These are phyloP conservation scores for Phytophthora idaei DNA, from an alignment of 352 stramenopile species.

Conservation along the genomic window DNA sequence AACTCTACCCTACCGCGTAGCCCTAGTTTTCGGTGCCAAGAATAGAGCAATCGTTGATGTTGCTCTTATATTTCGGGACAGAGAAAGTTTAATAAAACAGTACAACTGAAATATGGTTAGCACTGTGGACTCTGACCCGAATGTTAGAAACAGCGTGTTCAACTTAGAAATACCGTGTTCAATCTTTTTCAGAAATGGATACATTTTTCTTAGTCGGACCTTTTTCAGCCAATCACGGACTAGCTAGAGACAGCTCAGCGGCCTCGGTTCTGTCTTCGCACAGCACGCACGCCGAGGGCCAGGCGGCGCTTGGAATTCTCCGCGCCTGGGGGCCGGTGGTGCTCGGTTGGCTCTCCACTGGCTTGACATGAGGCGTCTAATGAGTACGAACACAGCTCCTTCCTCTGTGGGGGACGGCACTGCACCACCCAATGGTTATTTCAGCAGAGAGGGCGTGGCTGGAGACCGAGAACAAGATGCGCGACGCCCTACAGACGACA, in stretches of 20 bases:
- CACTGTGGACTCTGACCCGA: too few species aligned
- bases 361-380: constrained; percentile 25
- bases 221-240: constrained; percentile 34
- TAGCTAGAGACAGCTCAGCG: constrained; percentile 15
- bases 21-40: too few species aligned
- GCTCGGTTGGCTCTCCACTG: constrained; percentile 15
- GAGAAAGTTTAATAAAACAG: too few species aligned
- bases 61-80: too few species aligned
- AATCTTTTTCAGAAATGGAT: not conserved
- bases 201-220: not conserved
- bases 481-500: constrained; percentile 17
- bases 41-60: too few species aligned
- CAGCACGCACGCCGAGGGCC: constrained; percentile 11
- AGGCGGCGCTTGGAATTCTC: constrained; percentile 22
- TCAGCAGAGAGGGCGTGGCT: not conserved
- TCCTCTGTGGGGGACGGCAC: constrained; percentile 10
- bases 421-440: not conserved
- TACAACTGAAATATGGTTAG: too few species aligned
- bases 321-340: constrained; percentile 11
- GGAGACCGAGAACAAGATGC: constrained; percentile 9
- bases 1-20: too few species aligned
- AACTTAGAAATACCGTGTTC: not conserved
- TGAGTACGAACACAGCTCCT: not conserved
- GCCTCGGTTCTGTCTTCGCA: constrained; percentile 4
- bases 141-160: not conserved